Conservation (phyloP, 257 asterid genomes). For the Penstemon davidsonii region DNA sequence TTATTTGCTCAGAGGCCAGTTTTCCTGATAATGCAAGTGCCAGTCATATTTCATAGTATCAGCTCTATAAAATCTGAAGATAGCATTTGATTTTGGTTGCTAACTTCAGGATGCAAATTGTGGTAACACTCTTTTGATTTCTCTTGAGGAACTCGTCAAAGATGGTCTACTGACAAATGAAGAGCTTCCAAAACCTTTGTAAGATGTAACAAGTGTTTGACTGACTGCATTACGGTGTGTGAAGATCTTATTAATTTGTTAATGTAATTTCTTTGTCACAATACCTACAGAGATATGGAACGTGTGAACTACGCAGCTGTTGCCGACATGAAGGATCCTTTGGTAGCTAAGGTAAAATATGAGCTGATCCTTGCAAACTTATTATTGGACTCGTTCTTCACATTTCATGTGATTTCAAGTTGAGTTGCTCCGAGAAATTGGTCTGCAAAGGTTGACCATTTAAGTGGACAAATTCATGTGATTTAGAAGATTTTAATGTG, state of each 20-base stretch:
- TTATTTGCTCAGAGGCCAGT: slow-evolving; percentile 9
- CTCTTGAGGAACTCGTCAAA: slow-evolving; percentile 87
- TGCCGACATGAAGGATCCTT: slow-evolving; percentile 81
- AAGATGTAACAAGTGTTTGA: slow-evolving; percentile 32
- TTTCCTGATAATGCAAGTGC: neutral
- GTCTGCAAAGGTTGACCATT: slow-evolving; percentile 14
- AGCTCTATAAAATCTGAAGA: slow-evolving; percentile 13
- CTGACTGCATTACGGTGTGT: slow-evolving; percentile 7
- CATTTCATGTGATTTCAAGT: slow-evolving; percentile 14
- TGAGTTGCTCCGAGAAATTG: neutral
- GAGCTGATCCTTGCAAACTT: slow-evolving; percentile 10
- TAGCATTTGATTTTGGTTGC: slow-evolving; percentile 7
- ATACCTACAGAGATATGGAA: slow-evolving; percentile 59
- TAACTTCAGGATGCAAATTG: slow-evolving; percentile 92
- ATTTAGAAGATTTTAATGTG: too few species aligned
- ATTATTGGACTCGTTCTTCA: slow-evolving; percentile 7
- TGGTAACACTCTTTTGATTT: slow-evolving; percentile 87
- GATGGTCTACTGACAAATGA: slow-evolving; percentile 77
- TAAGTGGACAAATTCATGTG: too few species aligned
- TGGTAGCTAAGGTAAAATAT: slow-evolving; percentile 66
- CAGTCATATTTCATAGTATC: neutral
- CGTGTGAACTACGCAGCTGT: slow-evolving; percentile 65
- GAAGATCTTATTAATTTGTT: slow-evolving; percentile 14
- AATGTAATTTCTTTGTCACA: slow-evolving; percentile 18
- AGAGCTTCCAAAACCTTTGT: slow-evolving; percentile 92